Conservation (phyloP, 2,329 filamentous ascomycete genomes). For the Pseudocercospora eumusae region DNA sequence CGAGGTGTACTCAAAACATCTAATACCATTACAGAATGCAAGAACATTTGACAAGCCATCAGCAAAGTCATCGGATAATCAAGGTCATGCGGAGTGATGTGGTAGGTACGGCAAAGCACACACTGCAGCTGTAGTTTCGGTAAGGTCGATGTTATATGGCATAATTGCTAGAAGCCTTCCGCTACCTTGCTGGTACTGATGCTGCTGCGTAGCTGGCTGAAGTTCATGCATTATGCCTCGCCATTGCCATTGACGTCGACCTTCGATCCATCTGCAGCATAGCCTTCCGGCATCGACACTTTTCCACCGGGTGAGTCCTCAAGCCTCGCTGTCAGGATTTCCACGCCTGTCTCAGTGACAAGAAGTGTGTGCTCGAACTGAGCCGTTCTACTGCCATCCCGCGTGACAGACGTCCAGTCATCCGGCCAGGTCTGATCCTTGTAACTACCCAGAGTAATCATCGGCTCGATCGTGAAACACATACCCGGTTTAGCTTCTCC, state of each 20-base stretch:
- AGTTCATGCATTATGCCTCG: background rate
- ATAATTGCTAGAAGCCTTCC: background rate
- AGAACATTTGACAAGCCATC: background rate
- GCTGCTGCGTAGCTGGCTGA: background rate
- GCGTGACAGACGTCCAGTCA: slow-evolving; percentile 95
- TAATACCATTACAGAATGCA: background rate
- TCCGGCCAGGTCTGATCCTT: slow-evolving; percentile 96
- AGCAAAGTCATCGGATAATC: background rate
- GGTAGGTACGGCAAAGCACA: background rate
- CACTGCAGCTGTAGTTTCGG: background rate
- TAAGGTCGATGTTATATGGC: background rate
- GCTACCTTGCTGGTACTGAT: background rate
- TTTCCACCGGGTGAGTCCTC: slow-evolving; percentile 72
- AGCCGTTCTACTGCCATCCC: slow-evolving; percentile 84
- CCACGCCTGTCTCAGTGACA: slow-evolving; percentile 79
- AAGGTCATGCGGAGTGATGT: background rate
- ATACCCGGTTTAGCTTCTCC: slow-evolving; percentile 93
- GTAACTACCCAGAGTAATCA: slow-evolving; percentile 92
- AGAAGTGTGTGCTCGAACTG: slow-evolving; percentile 91
- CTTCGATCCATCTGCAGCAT: slow-evolving; percentile 21
- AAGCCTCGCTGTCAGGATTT: slow-evolving; percentile 74
- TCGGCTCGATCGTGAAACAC: slow-evolving; percentile 99
- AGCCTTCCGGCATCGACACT: slow-evolving; percentile 33
- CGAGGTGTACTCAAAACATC: background rate
- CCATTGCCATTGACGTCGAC: slow-evolving; percentile 16